Percentiles rank a stretch among this genome's conserved stretches.
Evolutionary conservation across 106 monocot genomes (phyloP).

Genomic region (Dioscorea alata): DNA sequence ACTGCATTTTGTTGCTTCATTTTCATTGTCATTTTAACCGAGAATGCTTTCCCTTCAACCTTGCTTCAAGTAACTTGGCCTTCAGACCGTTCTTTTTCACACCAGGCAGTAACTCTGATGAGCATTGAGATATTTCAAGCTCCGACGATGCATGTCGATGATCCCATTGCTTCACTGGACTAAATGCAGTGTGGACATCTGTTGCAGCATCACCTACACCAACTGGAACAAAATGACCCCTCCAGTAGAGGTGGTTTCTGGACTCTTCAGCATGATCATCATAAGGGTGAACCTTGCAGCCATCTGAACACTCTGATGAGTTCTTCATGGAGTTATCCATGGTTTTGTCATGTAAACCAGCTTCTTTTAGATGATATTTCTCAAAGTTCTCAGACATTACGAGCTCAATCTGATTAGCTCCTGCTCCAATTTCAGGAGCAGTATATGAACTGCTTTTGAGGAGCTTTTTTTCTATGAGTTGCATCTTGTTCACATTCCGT

Average conservation of each 20-base stretch:
- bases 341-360: not conserved
- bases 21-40: conserved; percentile 32
- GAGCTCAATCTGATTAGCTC: conserved; percentile 4
- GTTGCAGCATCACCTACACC: conserved; percentile 14
- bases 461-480: not conserved
- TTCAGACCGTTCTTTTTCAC: conserved; percentile 63
- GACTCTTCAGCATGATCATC: conserved; percentile 6
- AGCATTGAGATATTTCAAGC: conserved; percentile 33
- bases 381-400: not conserved
- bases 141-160: conserved; percentile 9
- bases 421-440: not conserved
- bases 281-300: conserved; percentile 1
- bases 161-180: conserved; percentile 31
- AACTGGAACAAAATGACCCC: conserved; percentile 7
- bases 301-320: conserved; percentile 7
- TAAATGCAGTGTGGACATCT: conserved; percentile 15
- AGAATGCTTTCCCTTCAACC: conserved; percentile 63
- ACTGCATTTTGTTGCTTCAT: not conserved
- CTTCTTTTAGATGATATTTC: not conserved
- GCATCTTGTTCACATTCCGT: conserved; percentile 4
- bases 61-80: conserved; percentile 81
- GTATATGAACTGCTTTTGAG: not conserved
- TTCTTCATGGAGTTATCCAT: conserved; percentile 3
- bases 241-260: not conserved
- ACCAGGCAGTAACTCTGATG: conserved; percentile 24